Evolutionary conservation across 2,329 filamentous ascomycete genomes (phyloP).

Genomic region (Botrytis tulipae): DNA sequence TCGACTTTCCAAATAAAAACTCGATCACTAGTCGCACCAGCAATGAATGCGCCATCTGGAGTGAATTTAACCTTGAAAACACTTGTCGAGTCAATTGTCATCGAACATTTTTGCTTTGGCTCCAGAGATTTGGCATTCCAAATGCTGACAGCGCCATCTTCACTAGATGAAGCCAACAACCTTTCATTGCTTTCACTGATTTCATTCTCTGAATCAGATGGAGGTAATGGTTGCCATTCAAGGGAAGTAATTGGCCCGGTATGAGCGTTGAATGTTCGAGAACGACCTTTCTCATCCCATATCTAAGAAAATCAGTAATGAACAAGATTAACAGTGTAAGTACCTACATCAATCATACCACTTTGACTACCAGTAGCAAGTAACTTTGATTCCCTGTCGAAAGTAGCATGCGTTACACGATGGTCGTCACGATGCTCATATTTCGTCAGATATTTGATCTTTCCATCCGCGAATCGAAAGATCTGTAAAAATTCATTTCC

Average conservation of each 20-base stretch:
- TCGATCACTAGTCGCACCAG: conserved; percentile 56
- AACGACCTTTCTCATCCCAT: conserved; percentile 48
- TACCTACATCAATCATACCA: conserved; percentile 58
- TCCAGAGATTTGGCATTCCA: conserved; percentile 59
- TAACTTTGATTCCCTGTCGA: conserved; percentile 52
- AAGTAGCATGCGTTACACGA: conserved; percentile 54
- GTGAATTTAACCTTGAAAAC: conserved; percentile 61
- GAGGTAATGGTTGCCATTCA: conserved; percentile 56
- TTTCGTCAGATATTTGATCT: conserved; percentile 48
- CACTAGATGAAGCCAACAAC: conserved; percentile 59
- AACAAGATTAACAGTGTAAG: background rate
- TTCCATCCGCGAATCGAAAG: conserved; percentile 48
- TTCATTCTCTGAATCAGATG: conserved; percentile 45
- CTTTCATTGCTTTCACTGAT: conserved; percentile 32
- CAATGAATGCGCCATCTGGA: conserved; percentile 61
- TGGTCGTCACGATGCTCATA: conserved; percentile 56
- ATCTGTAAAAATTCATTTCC: conserved; percentile 54
- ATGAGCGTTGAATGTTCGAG: conserved; percentile 57
- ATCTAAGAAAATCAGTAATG: conserved; percentile 40
- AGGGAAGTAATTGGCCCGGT: conserved; percentile 57
- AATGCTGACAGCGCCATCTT: conserved; percentile 61
- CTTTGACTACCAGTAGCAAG: conserved; percentile 60
- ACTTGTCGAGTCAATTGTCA: conserved; percentile 55
- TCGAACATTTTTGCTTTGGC: conserved; percentile 55
- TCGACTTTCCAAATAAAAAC: conserved; percentile 66